Percentiles rank a stretch among this genome's conserved stretches.
phyloP scores from a whole-genome alignment of 2,329 filamentous ascomycete genomes.

The Trichoderma lentiforme region DNA sequence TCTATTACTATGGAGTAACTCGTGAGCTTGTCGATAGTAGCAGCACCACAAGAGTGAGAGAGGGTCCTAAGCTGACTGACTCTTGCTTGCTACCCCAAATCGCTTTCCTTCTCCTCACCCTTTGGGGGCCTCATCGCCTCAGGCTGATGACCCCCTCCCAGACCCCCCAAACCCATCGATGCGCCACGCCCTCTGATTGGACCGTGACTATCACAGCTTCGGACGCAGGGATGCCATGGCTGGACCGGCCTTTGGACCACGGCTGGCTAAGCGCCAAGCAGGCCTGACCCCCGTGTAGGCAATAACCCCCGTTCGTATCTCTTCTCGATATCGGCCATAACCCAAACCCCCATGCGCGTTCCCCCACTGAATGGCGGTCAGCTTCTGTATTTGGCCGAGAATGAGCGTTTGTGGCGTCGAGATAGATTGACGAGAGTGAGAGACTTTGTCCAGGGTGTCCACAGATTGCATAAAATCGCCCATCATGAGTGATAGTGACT shows the following conservation, averaged over 20 bases:
- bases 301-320: not conserved
- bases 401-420: not conserved
- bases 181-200: not conserved
- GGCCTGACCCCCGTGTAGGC: constrained; percentile 1
- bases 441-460: not conserved
- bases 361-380: constrained; percentile 12
- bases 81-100: not conserved
- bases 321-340: not conserved
- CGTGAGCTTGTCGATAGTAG: not conserved
- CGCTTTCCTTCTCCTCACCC: not conserved
- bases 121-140: not conserved
- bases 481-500: not conserved
- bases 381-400: constrained; percentile 14
- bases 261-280: not conserved
- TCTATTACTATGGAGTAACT: not conserved
- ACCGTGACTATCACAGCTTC: not conserved
- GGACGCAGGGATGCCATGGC: not conserved
- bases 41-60: not conserved
- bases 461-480: not conserved
- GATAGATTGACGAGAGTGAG: not conserved
- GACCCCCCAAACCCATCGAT: not conserved
- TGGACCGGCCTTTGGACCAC: not conserved
- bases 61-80: not conserved
- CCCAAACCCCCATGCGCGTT: not conserved
- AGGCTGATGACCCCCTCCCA: not conserved